Evolutionary conservation across 768 basidiomycete genomes (phyloP).

Genomic region (Auriculariales sp.): DNA sequence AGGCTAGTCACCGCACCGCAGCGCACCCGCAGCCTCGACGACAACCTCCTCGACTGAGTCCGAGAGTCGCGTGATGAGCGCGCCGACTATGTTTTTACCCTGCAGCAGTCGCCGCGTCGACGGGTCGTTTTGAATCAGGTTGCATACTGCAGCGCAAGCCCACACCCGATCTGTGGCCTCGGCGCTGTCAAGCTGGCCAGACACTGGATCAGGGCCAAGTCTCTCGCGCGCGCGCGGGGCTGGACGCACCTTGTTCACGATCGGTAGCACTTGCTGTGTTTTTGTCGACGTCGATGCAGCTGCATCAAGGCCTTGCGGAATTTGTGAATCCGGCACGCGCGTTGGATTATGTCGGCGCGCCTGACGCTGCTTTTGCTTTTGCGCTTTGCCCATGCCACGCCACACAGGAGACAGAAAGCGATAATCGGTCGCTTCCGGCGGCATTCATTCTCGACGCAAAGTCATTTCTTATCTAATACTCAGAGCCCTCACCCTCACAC

Average conservation of each 20-base stretch:
- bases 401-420: too few relatives aligned
- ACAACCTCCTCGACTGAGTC: conserved; percentile 86
- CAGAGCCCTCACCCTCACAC: too few relatives aligned
- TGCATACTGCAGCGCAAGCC: conserved; percentile 94
- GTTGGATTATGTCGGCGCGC: conserved; percentile 88
- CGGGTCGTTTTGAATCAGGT: conserved; percentile 88
- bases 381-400: conserved; percentile 94
- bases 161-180: conserved; percentile 78
- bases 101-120: conserved; percentile 81
- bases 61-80: conserved; percentile 71
- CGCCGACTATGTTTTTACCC: conserved; percentile 80
- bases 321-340: conserved; percentile 84
- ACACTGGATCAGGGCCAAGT: too few relatives aligned
- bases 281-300: conserved; percentile 63
- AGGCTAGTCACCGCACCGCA: conserved; percentile 41
- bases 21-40: conserved; percentile 75
- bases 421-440: too few relatives aligned
- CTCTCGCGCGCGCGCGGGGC: too few relatives aligned
- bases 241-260: conserved; percentile 67
- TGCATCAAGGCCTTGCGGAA: conserved; percentile 67
- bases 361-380: conserved; percentile 54
- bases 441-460: too few relatives aligned
- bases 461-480: too few relatives aligned
- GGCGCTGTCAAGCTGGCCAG: conserved; percentile 55
- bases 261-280: conserved; percentile 67